A percentile compares a stretch with the other conserved stretches of the same genome.
Evolutionary conservation across 2,329 filamentous ascomycete genomes (phyloP).

Genomic region (Fusarium chuoi): DNA sequence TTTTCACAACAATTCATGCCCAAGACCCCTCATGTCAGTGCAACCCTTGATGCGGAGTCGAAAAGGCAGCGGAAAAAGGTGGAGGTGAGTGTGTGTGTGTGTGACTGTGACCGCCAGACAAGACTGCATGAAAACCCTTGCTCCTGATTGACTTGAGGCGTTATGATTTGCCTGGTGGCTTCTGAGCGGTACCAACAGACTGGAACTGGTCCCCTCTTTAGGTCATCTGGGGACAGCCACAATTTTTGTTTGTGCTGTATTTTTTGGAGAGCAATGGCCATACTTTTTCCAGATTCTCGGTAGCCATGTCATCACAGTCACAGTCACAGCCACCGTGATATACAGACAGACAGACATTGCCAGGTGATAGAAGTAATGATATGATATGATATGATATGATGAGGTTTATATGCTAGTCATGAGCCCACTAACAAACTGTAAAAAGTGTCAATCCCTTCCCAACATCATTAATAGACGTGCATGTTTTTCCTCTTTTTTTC

Average conservation of each 20-base stretch:
- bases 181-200: constrained; percentile 13
- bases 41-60: not conserved
- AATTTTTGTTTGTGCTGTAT: not conserved
- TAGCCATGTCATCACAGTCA: not conserved
- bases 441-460: not conserved
- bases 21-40: not conserved
- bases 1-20: not conserved
- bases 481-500: constrained; percentile 17
- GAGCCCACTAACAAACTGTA: not conserved
- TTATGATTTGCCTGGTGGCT: constrained; percentile 6
- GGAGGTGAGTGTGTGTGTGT: not conserved
- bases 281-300: constrained; percentile 4
- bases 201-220: constrained; percentile 13
- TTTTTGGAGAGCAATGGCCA: not conserved
- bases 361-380: not conserved
- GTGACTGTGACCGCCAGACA: constrained; percentile 3
- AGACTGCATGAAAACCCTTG: constrained; percentile 8
- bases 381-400: not conserved
- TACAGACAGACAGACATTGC: not conserved
- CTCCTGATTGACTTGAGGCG: not conserved
- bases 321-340: not conserved
- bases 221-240: constrained; percentile 17
- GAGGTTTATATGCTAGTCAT: not conserved
- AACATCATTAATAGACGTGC: not conserved
- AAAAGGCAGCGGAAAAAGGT: not conserved